Conservation (phyloP, 768 basidiomycete species). For the Leccinellum rugosiceps region DNA sequence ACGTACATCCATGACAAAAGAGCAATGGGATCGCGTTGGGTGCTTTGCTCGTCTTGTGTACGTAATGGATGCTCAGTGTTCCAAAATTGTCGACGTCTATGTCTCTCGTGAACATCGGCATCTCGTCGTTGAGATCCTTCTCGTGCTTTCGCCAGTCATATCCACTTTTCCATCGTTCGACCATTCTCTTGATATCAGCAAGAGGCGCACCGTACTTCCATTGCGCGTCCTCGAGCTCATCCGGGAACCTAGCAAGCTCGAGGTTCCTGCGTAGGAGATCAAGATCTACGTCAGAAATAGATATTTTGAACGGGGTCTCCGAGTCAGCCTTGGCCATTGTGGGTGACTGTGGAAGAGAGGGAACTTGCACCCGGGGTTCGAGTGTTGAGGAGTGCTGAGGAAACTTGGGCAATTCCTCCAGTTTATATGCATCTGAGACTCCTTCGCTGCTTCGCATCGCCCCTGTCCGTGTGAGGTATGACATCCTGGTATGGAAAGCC, state of each 20-base stretch:
- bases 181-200: constrained; percentile 45
- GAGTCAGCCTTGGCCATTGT: too few species aligned
- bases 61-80: constrained; percentile 52
- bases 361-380: too few species aligned
- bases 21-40: constrained; percentile 53
- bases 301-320: constrained; percentile 44
- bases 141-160: constrained; percentile 59
- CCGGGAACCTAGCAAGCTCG: constrained; percentile 45
- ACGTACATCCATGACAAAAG: constrained; percentile 60
- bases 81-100: constrained; percentile 48
- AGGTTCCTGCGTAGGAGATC: constrained; percentile 44
- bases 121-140: constrained; percentile 43
- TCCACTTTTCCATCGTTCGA: constrained; percentile 46
- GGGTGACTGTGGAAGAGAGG: neutral
- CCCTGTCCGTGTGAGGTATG: too few species aligned
- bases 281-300: constrained; percentile 43
- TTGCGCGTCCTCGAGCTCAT: constrained; percentile 50
- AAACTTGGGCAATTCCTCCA: too few species aligned
- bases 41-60: constrained; percentile 48
- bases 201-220: constrained; percentile 54
- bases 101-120: constrained; percentile 55
- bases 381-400: too few species aligned
- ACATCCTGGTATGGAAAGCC: too few species aligned
- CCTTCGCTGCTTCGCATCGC: too few species aligned
- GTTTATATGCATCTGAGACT: too few species aligned